phyloP scores from a whole-genome alignment of 805 yeast species.

The Candida stauntonica region DNA sequence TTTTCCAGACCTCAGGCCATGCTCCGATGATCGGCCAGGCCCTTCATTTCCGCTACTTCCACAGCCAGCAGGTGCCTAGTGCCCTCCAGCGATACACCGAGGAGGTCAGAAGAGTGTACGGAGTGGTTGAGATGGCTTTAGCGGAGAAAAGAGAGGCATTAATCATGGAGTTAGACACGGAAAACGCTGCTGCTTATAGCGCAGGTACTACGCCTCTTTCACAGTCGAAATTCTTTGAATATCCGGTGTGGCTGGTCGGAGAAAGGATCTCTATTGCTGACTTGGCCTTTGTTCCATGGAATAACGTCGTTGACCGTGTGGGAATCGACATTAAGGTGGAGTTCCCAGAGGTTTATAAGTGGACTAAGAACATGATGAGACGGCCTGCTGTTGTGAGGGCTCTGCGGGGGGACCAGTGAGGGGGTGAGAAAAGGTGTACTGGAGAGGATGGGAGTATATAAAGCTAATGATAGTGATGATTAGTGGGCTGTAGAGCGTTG shows the following conservation, averaged over 20 bases:
- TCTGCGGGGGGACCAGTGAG: slow-evolving; percentile 58
- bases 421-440: too few species aligned
- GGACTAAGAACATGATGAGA: slow-evolving; percentile 95
- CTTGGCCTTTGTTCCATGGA: slow-evolving; percentile 93
- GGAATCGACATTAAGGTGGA: slow-evolving; percentile 85
- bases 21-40: slow-evolving; percentile 99
- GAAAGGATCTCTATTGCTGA: slow-evolving; percentile 84
- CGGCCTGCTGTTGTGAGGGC: slow-evolving; percentile 90
- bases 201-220: slow-evolving; percentile 86
- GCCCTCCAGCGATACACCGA: slow-evolving; percentile 90
- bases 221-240: slow-evolving; percentile 81
- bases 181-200: slow-evolving; percentile 81
- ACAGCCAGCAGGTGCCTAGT: slow-evolving; percentile 75
- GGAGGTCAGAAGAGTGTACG: slow-evolving; percentile 89
- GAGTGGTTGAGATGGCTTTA: slow-evolving; percentile 90
- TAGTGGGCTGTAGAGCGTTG: too few species aligned
- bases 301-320: slow-evolving; percentile 87
- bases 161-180: slow-evolving; percentile 83
- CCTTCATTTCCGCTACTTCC: slow-evolving; percentile 87
- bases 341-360: slow-evolving; percentile 91
- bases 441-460: too few species aligned
- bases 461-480: too few species aligned
- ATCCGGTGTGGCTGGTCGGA: slow-evolving; percentile 94
- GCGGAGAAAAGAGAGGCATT: slow-evolving; percentile 90
- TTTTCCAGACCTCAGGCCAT: slow-evolving; percentile 94